phyloP scores from a whole-genome alignment of 2,329 filamentous ascomycete species.

The Exserohilum turcica region DNA sequence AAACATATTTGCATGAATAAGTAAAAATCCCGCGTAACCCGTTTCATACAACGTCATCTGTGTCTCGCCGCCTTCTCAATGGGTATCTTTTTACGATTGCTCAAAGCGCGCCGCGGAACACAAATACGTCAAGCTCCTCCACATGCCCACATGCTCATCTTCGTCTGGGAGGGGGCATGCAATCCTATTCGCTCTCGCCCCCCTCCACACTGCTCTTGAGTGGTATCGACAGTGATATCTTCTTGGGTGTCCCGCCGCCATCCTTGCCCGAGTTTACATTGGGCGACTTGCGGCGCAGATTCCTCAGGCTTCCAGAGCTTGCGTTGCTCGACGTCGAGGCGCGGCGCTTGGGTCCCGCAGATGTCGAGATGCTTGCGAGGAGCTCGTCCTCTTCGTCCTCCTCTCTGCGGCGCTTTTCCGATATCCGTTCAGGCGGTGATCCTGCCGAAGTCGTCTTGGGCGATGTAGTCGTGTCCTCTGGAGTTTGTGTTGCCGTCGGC shows the following conservation, averaged over 20 bases:
- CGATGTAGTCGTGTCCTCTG: slow-evolving; percentile 29
- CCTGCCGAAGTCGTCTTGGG: slow-evolving; percentile 27
- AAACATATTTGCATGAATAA: slow-evolving; percentile 25
- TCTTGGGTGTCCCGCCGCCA: slow-evolving; percentile 45
- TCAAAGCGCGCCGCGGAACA: slow-evolving; percentile 31
- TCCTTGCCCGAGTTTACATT: slow-evolving; percentile 52
- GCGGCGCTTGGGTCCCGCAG: slow-evolving; percentile 53
- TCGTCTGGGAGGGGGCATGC: neutral
- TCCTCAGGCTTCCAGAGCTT: slow-evolving; percentile 41
- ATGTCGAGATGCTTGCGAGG: slow-evolving; percentile 73
- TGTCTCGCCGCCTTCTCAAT: slow-evolving; percentile 34
- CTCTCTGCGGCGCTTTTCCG: slow-evolving; percentile 87
- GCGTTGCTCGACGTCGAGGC: slow-evolving; percentile 45
- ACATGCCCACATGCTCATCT: slow-evolving; percentile 12
- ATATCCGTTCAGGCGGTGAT: slow-evolving; percentile 71
- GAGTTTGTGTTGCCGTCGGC: slow-evolving; percentile 28
- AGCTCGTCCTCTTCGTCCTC: slow-evolving; percentile 89
- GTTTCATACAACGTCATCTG: slow-evolving; percentile 42
- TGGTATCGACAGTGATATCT: slow-evolving; percentile 49
- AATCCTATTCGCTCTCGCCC: slow-evolving; percentile 36
- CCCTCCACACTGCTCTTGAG: slow-evolving; percentile 45
- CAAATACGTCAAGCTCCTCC: slow-evolving; percentile 27
- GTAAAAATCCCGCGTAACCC: slow-evolving; percentile 28
- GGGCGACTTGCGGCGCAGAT: slow-evolving; percentile 51
- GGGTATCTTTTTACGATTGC: slow-evolving; percentile 44